These are phyloP conservation scores for Xylaria sp. DNA, from an alignment of 2,329 filamentous ascomycete species.

Conservation along the genomic window DNA sequence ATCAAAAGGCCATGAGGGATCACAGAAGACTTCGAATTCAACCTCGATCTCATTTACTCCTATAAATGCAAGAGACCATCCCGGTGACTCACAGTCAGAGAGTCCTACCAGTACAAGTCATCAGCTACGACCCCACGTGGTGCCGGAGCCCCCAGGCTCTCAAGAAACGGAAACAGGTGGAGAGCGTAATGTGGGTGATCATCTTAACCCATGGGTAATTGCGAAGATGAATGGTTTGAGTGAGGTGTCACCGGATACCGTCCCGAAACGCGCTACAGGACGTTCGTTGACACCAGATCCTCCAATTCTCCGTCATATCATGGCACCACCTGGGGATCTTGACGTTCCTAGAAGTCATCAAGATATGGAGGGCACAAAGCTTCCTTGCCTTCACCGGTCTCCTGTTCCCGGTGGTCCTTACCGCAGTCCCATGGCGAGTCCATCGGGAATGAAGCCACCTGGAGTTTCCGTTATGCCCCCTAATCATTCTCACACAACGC, in stretches of 20 bases:
- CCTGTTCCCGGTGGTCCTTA: constrained; percentile 41
- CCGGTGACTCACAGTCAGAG: neutral
- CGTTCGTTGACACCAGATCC: constrained; percentile 41
- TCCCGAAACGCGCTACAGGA: neutral
- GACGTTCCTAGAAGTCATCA: constrained; percentile 41
- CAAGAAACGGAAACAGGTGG: neutral
- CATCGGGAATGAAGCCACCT: constrained; percentile 19
- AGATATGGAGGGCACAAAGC: constrained; percentile 18
- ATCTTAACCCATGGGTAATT: constrained; percentile 54
- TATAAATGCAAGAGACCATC: constrained; percentile 7
- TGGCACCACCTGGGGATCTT: constrained; percentile 46
- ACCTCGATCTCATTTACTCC: constrained; percentile 29
- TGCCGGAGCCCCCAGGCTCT: neutral
- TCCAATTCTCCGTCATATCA: constrained; percentile 45
- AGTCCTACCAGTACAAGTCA: neutral
- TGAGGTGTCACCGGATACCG: neutral
- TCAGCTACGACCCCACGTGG: constrained; percentile 18
- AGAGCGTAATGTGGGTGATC: constrained; percentile 9
- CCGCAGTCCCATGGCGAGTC: constrained; percentile 43
- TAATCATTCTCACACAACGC: constrained; percentile 22
- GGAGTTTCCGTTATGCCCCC: neutral
- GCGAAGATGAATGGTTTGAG: constrained; percentile 50
- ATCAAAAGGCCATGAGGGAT: neutral
- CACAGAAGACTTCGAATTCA: constrained; percentile 1
- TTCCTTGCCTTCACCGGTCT: neutral